Conservation (phyloP, 2,329 filamentous ascomycete species). For the Aspergillus aculeatinus region DNA sequence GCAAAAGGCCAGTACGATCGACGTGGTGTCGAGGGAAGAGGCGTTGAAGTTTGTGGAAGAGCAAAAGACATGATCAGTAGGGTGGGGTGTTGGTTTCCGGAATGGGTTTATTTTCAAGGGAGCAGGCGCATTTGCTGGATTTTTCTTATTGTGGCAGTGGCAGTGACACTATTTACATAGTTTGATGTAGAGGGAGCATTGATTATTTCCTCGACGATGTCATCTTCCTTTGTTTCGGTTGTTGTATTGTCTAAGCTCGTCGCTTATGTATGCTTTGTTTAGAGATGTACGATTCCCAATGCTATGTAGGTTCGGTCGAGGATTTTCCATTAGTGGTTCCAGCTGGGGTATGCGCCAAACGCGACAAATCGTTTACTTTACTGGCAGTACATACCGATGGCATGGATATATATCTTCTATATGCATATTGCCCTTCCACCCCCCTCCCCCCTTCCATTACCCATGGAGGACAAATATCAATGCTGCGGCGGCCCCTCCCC, state of each 20-base stretch:
- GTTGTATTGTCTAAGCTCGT: constrained; percentile 8
- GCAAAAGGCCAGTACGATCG: constrained; percentile 92
- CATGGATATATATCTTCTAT: too few species aligned
- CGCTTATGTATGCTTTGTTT: constrained; percentile 3
- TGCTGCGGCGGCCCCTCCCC: constrained; percentile 26
- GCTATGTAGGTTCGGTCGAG: constrained; percentile 8
- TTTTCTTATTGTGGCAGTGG: background rate
- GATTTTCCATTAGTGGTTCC: background rate
- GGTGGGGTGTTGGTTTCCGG: constrained; percentile 7
- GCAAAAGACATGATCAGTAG: constrained; percentile 55
- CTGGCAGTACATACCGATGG: too few species aligned
- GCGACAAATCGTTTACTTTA: background rate
- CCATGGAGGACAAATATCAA: background rate
- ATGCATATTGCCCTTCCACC: too few species aligned
- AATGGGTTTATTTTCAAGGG: constrained; percentile 6
- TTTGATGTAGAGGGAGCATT: background rate
- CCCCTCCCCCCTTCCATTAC: too few species aligned
- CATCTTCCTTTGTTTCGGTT: constrained; percentile 1
- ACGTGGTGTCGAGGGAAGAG: constrained; percentile 82
- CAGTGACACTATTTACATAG: constrained; percentile 1
- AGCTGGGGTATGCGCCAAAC: background rate
- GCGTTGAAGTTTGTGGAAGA: constrained; percentile 94
- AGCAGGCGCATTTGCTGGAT: constrained; percentile 15
- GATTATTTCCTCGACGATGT: background rate
- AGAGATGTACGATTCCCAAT: constrained; percentile 21